Base-by-base conservation (phyloP, 1,139 yeast genomes). In the Lodderomyces parapsilosis region DNA sequence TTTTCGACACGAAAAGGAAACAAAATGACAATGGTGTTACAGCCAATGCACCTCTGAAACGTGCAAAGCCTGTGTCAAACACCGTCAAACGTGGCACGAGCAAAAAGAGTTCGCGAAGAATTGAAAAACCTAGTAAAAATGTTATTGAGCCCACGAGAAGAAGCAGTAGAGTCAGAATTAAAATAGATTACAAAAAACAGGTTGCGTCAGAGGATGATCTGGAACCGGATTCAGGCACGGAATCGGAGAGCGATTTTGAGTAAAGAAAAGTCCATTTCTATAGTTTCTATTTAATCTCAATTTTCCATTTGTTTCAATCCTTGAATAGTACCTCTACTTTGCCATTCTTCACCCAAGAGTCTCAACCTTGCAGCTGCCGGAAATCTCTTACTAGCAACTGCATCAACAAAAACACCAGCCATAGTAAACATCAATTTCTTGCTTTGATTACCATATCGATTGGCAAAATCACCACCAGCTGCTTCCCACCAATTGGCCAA, bases 401-500 rank as follows among this genome's bases (percentile, higher is more conserved):
- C 53, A 10, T 58, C 50, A 0, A 87, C 74, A 80, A 90, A 83
- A 3, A 48, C 55, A 14, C 35, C 31, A 1, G 56, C 55, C 18
- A 58, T 39, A 5, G 77, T 52, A 7, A 51, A 53, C 46, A 91
- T 56, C 30, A 91, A 49, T 57, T 94, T 93, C 4, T 43, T 46
- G 3, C 81, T 94, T 63, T 93, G 99, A 6, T 53, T 62, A 0
- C 91, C 90, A 60, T 81, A 94, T 0, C 72, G 72, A 10, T 59
- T 56, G 7, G 73, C 46, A 45, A 93, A 79, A 37, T 78, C 69
- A 11, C 53, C 53, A 0, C 88, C 93, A 36, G 86, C 75, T 6
- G 91, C 81, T 51, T 94, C 99, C 96, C 97, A 89, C 96, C 97
- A 91, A 35, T 86, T 79, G 1, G 90, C 83, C 6, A 83, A 75